A percentile compares a stretch with the other conserved stretches of the same genome.
Conservation (phyloP, 164 flowering plant species). For the Dillenia turbinata region DNA sequence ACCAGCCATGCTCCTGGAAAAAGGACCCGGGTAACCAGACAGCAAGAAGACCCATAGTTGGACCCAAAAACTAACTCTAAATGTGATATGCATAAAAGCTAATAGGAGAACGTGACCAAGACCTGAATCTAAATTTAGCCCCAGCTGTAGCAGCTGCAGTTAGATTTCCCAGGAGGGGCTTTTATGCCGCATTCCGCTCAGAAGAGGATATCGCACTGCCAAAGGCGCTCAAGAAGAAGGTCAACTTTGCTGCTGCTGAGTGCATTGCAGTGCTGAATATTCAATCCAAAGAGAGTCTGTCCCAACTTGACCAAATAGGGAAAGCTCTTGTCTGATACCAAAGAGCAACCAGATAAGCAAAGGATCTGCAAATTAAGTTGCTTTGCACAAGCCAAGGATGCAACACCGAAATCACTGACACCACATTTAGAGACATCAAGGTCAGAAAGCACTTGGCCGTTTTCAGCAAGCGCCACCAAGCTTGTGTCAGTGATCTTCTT, state of each 20-base stretch:
- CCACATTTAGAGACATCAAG: conserved; percentile 65
- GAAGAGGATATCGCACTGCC: conserved; percentile 73
- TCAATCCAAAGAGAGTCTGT: conserved; percentile 46
- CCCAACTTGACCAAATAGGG: conserved; percentile 39
- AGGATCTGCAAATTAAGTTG: conserved; percentile 51
- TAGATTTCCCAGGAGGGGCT: conserved; percentile 1
- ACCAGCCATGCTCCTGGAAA: conserved; percentile 29
- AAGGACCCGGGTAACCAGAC: conserved; percentile 19
- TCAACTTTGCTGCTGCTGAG: conserved; percentile 42
- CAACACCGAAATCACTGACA: conserved; percentile 53
- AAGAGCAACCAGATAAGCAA: conserved; percentile 59
- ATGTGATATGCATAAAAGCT: conserved; percentile 16
- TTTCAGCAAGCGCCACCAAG: conserved; percentile 50
- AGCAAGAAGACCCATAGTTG: conserved; percentile 28
- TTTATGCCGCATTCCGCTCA: conserved; percentile 9
- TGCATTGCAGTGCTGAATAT: conserved; percentile 53
- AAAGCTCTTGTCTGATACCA: conserved; percentile 47
- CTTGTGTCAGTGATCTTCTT: conserved; percentile 50
- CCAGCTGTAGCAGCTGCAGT: neutral
- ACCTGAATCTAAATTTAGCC: conserved; percentile 1
- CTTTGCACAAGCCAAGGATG: conserved; percentile 37
- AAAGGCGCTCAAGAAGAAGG: conserved; percentile 41
- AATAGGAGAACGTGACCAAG: neutral
- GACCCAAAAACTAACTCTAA: conserved; percentile 38
- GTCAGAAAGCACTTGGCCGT: conserved; percentile 53